Evolutionary conservation across 495 filamentous ascomycete genomes (phyloP).

Genomic region (Lophiotrema nucula): DNA sequence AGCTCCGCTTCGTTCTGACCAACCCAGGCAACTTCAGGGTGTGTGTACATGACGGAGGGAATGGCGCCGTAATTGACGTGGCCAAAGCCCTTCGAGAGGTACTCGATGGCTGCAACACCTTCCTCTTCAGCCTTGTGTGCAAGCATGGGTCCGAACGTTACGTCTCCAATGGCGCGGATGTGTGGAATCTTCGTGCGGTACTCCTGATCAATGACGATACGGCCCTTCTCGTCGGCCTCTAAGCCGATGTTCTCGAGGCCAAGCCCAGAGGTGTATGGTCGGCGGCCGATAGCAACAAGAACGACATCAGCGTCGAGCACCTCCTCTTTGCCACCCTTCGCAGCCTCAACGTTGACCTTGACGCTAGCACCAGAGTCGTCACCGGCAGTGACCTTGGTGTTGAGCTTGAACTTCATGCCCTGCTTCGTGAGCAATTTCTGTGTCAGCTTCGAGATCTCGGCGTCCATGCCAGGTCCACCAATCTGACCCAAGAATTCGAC

Average conservation of each 20-base stretch:
- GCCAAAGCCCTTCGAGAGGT: conserved; percentile 93
- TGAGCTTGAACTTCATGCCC: conserved; percentile 97
- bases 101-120: conserved; percentile 89
- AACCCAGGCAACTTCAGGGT: conserved; percentile 98
- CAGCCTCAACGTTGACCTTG: conserved; percentile 80
- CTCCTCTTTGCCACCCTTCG: conserved; percentile 95
- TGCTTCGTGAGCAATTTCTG: conserved; percentile 96
- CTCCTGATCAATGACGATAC: conserved; percentile 94
- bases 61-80: conserved; percentile 99
- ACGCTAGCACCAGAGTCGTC: conserved; percentile 74
- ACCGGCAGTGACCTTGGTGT: conserved; percentile 88
- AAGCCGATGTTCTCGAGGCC: conserved; percentile 91
- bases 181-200: conserved; percentile 96
- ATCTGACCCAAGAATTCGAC: conserved; percentile 96
- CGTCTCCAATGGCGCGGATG: conserved; percentile 95
- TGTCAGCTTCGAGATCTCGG: conserved; percentile 84
- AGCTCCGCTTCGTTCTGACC: conserved; percentile 96
- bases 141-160: conserved; percentile 97
- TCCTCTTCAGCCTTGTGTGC: conserved; percentile 99
- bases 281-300: conserved; percentile 92
- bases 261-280: conserved; percentile 89
- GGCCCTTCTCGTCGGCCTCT: conserved; percentile 89
- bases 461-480: conserved; percentile 96
- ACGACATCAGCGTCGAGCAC: conserved; percentile 94
- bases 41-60: conserved; percentile 98